Evolutionary conservation across 306 rosid species (phyloP).

Genomic region (Inga laurina): DNA sequence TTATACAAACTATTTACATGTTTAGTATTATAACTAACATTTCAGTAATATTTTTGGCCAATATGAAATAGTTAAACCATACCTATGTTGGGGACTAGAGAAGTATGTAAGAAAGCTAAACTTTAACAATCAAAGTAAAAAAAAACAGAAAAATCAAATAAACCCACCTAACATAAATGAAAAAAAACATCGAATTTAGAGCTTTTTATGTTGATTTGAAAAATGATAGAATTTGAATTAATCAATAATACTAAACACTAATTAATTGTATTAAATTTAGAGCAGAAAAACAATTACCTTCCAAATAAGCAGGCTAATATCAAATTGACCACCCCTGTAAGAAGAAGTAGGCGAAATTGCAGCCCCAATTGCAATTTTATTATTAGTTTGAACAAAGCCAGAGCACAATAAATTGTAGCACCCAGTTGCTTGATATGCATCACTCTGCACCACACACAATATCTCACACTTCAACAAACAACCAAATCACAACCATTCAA

Average conservation of each 20-base stretch:
- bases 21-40: neutral
- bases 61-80: no score
- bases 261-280: neutral
- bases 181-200: no score
- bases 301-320: slow-evolving; percentile 79
- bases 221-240: neutral
- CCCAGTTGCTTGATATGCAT: slow-evolving; percentile 80
- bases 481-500: neutral
- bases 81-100: neutral
- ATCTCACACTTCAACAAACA: slow-evolving; percentile 15
- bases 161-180: neutral
- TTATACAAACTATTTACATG: neutral
- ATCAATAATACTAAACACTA: neutral
- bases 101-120: slow-evolving; percentile 32
- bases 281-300: slow-evolving; percentile 51
- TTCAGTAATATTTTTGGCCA: neutral
- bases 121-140: slow-evolving; percentile 33
- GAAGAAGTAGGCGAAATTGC: slow-evolving; percentile 76
- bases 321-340: slow-evolving; percentile 68
- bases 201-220: neutral
- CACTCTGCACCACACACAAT: slow-evolving; percentile 48
- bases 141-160: neutral
- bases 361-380: slow-evolving; percentile 71
- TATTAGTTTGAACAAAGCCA: slow-evolving; percentile 80
- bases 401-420: slow-evolving; percentile 83